Evolutionary conservation across 1,139 yeast species (phyloP), one percentile per base, ranked within the genome.

Genomic region (Lodderomyces jiufengensis): DNA sequence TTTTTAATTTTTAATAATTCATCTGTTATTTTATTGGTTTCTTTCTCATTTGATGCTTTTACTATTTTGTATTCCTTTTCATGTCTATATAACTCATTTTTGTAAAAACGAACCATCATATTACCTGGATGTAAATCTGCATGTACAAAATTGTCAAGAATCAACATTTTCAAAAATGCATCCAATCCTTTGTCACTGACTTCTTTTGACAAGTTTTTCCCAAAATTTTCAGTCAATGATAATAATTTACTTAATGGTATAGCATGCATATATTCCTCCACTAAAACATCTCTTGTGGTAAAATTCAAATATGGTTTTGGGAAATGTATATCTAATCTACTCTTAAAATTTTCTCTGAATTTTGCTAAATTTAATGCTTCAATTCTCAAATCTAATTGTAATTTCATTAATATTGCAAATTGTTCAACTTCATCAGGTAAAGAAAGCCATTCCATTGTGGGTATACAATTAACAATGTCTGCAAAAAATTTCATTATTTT

Each of bases 51-150:
- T 37, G 68, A 61, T 13, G 70, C 50, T 43, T 68, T 69, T 25
- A 70, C 73, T 34, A 70, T 69, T 47, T 69, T 70, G 51, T 70
- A 70, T 42, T 70, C 76, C 45, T 63, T 66, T 41, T 66, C 70
- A 41, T 68, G 74, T 40, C 56, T 63, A 44, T 59, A 70, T 38
- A 62, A 45, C 44, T 68, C 73, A 45, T 70, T 71, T 41, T 77
- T 77, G 50, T 82, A 75, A 48, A 90, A 82, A 36, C 92, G 65
- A 4, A 92, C 77, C 70, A 90, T 78, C 55, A 92, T 86, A 57
- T 92, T 92, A 2, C 99, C 99, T 0, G 98, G 97, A 51, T 92
- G 98, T 42, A 92, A 68, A 59, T 92, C 98, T 0, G 97, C 94
- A 57, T 92, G 98, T 30, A 90, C 87, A 56, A 92, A 92, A 56